A percentile compares a stretch with the other conserved stretches of the same genome.
Conservation (phyloP, 345 rosid species). For the Excoecaria agallocha region DNA sequence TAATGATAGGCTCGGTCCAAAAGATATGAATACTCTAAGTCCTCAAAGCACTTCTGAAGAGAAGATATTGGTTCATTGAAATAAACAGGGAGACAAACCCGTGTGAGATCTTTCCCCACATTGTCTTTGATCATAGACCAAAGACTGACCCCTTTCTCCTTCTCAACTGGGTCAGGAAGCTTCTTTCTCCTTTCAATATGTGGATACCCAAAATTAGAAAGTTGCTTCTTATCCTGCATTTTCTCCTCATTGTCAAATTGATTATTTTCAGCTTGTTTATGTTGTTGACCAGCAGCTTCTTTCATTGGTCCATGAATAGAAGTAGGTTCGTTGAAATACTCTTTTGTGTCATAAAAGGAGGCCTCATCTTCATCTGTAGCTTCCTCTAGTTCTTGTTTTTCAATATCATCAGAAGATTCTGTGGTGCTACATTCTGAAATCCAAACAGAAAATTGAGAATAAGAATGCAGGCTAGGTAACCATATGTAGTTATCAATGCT, state of each 20-base stretch:
- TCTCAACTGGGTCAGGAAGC: constrained; percentile 93
- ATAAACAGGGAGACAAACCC: constrained; percentile 97
- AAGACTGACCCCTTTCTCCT: constrained; percentile 95
- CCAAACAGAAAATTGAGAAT: constrained; percentile 19
- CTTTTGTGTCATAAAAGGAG: constrained; percentile 71
- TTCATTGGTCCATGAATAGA: constrained; percentile 36
- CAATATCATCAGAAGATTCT: constrained; percentile 92
- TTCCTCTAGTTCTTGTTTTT: constrained; percentile 86
- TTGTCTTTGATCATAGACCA: constrained; percentile 99
- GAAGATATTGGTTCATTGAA: constrained; percentile 97
- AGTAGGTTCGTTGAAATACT: constrained; percentile 54
- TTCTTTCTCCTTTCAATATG: constrained; percentile 63
- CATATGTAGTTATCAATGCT: background rate
- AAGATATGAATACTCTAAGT: constrained; percentile 89
- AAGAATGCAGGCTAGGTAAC: constrained; percentile 12
- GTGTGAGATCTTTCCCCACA: constrained; percentile 93
- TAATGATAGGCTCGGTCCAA: constrained; percentile 75
- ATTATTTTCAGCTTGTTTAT: constrained; percentile 22
- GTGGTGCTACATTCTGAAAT: constrained; percentile 93
- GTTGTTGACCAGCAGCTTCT: constrained; percentile 27
- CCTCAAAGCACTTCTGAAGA: constrained; percentile 96
- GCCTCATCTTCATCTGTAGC: constrained; percentile 82
- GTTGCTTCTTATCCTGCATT: constrained; percentile 38
- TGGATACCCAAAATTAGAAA: constrained; percentile 31
- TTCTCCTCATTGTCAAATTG: constrained; percentile 33